Percentiles rank a stretch among this genome's conserved stretches.
These are phyloP conservation scores for Colletotrichum abscissum DNA, from an alignment of 2,329 filamentous ascomycete species.

Conservation along the genomic window DNA sequence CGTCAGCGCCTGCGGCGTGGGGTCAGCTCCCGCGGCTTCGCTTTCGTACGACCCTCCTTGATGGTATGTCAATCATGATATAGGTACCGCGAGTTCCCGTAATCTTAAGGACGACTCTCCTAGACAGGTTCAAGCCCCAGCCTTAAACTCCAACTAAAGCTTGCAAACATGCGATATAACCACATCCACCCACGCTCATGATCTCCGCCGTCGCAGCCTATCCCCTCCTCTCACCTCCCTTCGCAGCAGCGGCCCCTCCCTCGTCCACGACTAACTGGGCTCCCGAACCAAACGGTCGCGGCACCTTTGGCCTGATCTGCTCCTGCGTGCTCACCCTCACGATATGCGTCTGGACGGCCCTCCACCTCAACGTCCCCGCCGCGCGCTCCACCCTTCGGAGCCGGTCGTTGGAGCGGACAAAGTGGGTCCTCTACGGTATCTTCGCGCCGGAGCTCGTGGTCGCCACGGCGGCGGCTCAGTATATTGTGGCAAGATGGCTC, in stretches of 20 bases:
- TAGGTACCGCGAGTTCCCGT: neutral
- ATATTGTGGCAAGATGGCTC: constrained; percentile 32
- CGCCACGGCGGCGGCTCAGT: constrained; percentile 43
- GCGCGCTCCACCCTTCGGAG: constrained; percentile 12
- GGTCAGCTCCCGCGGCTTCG: neutral
- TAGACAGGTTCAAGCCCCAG: neutral
- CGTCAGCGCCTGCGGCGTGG: neutral
- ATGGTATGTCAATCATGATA: neutral
- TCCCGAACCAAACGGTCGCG: constrained; percentile 41
- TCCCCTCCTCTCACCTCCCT: neutral
- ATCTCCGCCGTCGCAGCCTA: neutral
- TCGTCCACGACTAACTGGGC: constrained; percentile 4
- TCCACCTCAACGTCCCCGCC: constrained; percentile 48
- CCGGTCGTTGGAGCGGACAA: constrained; percentile 33
- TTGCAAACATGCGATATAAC: neutral
- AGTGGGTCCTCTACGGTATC: constrained; percentile 45
- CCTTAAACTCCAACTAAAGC: neutral
- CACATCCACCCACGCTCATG: neutral
- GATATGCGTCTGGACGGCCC: constrained; percentile 47
- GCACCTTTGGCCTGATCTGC: constrained; percentile 44
- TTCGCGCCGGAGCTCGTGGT: constrained; percentile 46
- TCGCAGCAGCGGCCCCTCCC: neutral
- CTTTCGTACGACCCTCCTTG: neutral
- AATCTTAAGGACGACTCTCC: neutral
- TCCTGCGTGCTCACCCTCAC: constrained; percentile 46